A percentile compares a stretch with the other conserved stretches of the same genome.
Evolutionary conservation across 495 filamentous ascomycete genomes (phyloP).

Genomic region (Podospora pseudopauciseta): DNA sequence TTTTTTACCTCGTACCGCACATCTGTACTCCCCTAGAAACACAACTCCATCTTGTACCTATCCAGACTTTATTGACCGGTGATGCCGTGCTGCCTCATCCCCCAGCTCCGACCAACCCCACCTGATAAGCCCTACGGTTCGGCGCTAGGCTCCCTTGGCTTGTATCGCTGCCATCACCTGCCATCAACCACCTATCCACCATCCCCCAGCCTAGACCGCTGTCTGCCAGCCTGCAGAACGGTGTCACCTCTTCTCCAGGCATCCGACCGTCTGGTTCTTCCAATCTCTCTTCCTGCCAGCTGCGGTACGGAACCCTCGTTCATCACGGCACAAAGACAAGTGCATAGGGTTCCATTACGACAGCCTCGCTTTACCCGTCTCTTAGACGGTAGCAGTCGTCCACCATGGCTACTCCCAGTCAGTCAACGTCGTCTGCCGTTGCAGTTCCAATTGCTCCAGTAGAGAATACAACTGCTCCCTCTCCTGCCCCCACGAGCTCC

Average conservation of each 20-base stretch:
- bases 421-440: background rate
- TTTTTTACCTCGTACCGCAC: too few species aligned
- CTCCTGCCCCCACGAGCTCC: background rate
- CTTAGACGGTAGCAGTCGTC: background rate
- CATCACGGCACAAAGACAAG: background rate
- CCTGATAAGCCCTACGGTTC: conserved; percentile 11
- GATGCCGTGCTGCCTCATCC: background rate
- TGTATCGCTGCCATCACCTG: conserved; percentile 1
- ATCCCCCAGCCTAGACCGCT: background rate
- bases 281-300: background rate
- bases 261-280: background rate
- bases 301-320: background rate
- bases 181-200: background rate
- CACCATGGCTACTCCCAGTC: background rate
- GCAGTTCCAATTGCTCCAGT: background rate
- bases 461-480: background rate
- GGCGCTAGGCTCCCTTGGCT: conserved; percentile 12
- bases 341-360: background rate
- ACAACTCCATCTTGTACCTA: background rate
- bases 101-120: background rate
- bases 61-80: background rate
- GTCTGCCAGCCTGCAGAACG: conserved; percentile 1
- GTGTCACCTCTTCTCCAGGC: conserved; percentile 1
- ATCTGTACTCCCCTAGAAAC: background rate
- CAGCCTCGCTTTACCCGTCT: background rate